Evolutionary conservation across 208 protist species (phyloP).

Genomic region (Leishmania lainsoni): DNA sequence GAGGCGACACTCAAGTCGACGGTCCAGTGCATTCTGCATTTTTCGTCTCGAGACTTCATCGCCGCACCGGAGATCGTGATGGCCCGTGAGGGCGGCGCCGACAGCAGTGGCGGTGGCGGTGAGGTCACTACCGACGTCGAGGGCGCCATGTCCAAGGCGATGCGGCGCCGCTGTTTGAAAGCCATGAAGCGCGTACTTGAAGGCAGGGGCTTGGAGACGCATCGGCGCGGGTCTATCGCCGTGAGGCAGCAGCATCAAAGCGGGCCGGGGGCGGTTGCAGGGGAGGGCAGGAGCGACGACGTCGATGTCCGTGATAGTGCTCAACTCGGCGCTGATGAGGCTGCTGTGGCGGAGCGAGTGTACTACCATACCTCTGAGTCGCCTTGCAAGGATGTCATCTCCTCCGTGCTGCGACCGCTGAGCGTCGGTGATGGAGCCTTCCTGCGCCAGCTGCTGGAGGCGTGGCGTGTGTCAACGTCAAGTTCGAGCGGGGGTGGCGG

Average conservation of each 20-base stretch:
- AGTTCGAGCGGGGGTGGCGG: slow-evolving; percentile 9
- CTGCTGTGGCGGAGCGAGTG: not conserved
- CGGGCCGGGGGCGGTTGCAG: too few species aligned
- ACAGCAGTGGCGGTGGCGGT: slow-evolving; percentile 1
- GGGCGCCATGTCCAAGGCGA: slow-evolving; percentile 8
- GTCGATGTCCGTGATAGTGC: not conserved
- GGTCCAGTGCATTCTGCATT: slow-evolving; percentile 28
- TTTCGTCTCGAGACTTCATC: slow-evolving; percentile 26
- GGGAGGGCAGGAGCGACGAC: not conserved
- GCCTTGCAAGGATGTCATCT: slow-evolving; percentile 29
- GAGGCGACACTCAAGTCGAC: slow-evolving; percentile 21
- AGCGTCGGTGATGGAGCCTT: slow-evolving; percentile 35
- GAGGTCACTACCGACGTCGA: not conserved
- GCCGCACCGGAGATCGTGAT: not conserved
- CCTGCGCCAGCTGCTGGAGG: slow-evolving; percentile 35
- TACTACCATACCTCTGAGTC: slow-evolving; percentile 3
- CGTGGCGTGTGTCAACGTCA: slow-evolving; percentile 22
- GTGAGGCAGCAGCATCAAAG: not conserved
- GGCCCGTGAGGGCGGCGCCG: not conserved
- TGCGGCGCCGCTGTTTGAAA: slow-evolving; percentile 14
- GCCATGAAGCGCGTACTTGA: slow-evolving; percentile 9
- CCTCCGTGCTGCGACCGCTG: slow-evolving; percentile 26
- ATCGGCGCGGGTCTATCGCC: not conserved
- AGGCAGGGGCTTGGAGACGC: not conserved
- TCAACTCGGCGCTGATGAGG: not conserved